phyloP scores from a whole-genome alignment of 2,329 filamentous ascomycete species.

The Diplodia scrobiculata region DNA sequence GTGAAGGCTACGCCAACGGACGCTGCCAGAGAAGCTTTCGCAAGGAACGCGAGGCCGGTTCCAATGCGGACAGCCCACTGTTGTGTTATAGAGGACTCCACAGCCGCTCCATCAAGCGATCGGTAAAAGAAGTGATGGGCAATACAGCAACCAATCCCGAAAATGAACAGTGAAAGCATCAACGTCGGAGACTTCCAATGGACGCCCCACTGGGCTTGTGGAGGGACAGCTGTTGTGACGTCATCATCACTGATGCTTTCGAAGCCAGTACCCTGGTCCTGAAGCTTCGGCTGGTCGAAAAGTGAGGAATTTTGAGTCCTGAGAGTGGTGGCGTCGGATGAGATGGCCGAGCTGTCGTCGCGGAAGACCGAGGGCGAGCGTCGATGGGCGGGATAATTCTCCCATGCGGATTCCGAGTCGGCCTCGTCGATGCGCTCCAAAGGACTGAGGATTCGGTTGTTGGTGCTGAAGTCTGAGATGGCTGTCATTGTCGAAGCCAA shows the following conservation, averaged over 20 bases:
- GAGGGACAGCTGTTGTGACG: not conserved
- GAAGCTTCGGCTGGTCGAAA: not conserved
- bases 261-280: not conserved
- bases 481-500: not conserved
- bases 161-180: not conserved
- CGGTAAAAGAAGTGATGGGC: conserved; percentile 8
- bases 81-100: not conserved
- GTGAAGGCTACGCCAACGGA: conserved; percentile 3
- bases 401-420: not conserved
- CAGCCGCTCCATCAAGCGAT: not conserved
- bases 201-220: not conserved
- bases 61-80: conserved; percentile 13
- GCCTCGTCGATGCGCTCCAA: not conserved
- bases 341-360: too few species aligned
- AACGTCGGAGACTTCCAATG: conserved; percentile 3
- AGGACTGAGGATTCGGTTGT: not conserved
- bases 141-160: not conserved
- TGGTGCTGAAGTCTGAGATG: not conserved
- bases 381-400: not conserved
- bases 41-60: not conserved
- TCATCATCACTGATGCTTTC: not conserved
- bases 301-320: not conserved
- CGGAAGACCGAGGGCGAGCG: too few species aligned
- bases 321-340: not conserved
- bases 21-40: conserved; percentile 7